Percentiles rank a stretch among this genome's conserved stretches.
Conservation (phyloP, 1,284 basidiomycete genomes). For the Ganoderma leucocontextum region DNA sequence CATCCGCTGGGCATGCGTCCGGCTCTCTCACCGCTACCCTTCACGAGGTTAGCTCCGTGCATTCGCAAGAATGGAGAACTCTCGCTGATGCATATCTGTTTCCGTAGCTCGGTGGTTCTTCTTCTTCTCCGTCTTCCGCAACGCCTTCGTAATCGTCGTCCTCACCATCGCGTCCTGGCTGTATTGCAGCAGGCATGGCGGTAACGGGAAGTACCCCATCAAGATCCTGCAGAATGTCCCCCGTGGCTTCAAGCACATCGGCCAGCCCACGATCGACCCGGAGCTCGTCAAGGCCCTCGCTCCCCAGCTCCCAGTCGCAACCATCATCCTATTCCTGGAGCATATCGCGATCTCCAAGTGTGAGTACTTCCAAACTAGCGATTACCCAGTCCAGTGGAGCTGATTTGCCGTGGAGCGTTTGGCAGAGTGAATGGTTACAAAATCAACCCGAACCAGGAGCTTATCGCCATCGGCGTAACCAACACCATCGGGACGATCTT, state of each 20-base stretch:
- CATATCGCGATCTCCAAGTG: constrained; percentile 96
- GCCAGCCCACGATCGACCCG: constrained; percentile 69
- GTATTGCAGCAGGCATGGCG: constrained; percentile 66
- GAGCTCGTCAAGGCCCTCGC: constrained; percentile 75
- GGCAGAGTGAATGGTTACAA: constrained; percentile 96
- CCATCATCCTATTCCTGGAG: constrained; percentile 93
- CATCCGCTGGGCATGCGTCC: constrained; percentile 73
- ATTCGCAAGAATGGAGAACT: neutral
- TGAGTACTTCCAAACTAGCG: constrained; percentile 43
- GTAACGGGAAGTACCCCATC: constrained; percentile 80
- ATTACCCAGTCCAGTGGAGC: neutral
- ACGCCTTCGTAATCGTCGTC: constrained; percentile 86
- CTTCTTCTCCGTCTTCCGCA: constrained; percentile 85
- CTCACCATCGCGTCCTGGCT: constrained; percentile 87
- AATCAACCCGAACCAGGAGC: constrained; percentile 96
- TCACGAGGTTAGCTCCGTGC: constrained; percentile 53
- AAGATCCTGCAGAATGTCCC: constrained; percentile 87
- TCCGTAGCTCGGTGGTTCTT: constrained; percentile 73
- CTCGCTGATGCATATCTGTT: constrained; percentile 18
- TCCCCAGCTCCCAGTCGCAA: constrained; percentile 86
- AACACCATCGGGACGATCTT: constrained; percentile 88
- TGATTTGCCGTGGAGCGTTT: constrained; percentile 63
- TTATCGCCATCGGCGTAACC: constrained; percentile 97
- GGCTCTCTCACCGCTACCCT: constrained; percentile 73
- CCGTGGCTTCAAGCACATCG: constrained; percentile 81